Percentiles rank a stretch among this genome's conserved stretches.
These are phyloP conservation scores for Rhodotorula sp. DNA, from an alignment of 1,284 basidiomycete genomes.

Conservation along the genomic window DNA sequence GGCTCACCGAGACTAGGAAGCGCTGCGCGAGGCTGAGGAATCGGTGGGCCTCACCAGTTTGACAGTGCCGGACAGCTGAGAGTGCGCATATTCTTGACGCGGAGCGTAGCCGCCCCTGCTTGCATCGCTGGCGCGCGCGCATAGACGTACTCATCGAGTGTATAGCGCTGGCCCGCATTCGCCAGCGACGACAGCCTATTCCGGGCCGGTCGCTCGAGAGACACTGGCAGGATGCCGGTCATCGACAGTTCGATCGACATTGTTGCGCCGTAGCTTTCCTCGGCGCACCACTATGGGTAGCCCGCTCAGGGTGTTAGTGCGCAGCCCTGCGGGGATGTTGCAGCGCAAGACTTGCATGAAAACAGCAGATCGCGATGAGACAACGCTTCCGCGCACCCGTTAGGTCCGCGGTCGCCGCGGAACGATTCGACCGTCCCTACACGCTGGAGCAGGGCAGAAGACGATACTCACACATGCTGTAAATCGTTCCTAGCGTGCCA, in stretches of 20 bases:
- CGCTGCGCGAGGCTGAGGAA: too few species aligned
- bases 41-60: too few species aligned
- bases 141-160: conserved; percentile 11
- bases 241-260: conserved; percentile 35
- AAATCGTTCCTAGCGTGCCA: too few species aligned
- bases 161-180: conserved; percentile 15
- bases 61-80: background rate
- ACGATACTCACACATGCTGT: background rate
- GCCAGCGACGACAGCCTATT: conserved; percentile 13
- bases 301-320: too few species aligned
- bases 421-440: background rate
- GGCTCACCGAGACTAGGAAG: too few species aligned
- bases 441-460: background rate
- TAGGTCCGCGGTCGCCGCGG: background rate
- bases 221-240: conserved; percentile 12
- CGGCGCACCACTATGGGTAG: too few species aligned
- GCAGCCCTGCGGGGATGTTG: background rate
- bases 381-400: background rate
- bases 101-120: background rate
- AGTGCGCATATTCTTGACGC: conserved; percentile 8
- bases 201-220: background rate
- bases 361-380: background rate
- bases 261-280: background rate
- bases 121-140: background rate
- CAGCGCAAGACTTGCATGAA: too few species aligned